phyloP scores from a whole-genome alignment of 2,329 filamentous ascomycete species.

The Aspergillus aculeatus region DNA sequence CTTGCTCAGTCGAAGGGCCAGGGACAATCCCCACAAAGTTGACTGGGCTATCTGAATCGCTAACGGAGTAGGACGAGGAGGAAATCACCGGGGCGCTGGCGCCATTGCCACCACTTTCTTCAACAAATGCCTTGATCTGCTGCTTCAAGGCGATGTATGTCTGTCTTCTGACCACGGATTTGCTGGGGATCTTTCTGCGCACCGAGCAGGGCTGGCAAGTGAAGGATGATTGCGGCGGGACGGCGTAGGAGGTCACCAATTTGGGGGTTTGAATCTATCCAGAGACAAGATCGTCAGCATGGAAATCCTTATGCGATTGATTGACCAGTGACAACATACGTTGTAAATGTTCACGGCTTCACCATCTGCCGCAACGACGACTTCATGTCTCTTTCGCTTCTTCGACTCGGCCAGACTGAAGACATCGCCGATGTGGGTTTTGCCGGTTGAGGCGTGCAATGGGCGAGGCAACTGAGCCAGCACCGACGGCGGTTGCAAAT shows the following conservation, averaged over 20 bases:
- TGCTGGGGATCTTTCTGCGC: conserved; percentile 50
- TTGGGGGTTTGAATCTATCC: conserved; percentile 60
- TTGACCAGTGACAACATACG: conserved; percentile 39
- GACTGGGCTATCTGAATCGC: conserved; percentile 38
- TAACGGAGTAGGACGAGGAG: conserved; percentile 40
- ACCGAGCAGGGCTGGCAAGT: conserved; percentile 59
- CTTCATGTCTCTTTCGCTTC: conserved; percentile 63
- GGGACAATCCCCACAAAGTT: conserved; percentile 42
- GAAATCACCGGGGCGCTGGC: conserved; percentile 37
- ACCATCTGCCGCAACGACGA: conserved; percentile 59
- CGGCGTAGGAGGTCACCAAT: conserved; percentile 59
- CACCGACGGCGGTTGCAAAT: conserved; percentile 44
- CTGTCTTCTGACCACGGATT: conserved; percentile 49
- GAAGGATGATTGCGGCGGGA: conserved; percentile 60
- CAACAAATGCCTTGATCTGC: conserved; percentile 56
- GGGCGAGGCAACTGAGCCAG: conserved; percentile 48
- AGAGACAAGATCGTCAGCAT: conserved; percentile 14
- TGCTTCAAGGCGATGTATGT: conserved; percentile 56
- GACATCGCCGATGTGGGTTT: conserved; percentile 48
- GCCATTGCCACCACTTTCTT: conserved; percentile 42
- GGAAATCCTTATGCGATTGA: background rate
- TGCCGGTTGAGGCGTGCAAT: conserved; percentile 40
- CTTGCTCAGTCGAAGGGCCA: conserved; percentile 21
- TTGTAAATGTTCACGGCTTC: conserved; percentile 64
- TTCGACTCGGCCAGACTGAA: conserved; percentile 55